phyloP scores from a whole-genome alignment of 2,329 filamentous ascomycete species.

The Epichloe typhina region DNA sequence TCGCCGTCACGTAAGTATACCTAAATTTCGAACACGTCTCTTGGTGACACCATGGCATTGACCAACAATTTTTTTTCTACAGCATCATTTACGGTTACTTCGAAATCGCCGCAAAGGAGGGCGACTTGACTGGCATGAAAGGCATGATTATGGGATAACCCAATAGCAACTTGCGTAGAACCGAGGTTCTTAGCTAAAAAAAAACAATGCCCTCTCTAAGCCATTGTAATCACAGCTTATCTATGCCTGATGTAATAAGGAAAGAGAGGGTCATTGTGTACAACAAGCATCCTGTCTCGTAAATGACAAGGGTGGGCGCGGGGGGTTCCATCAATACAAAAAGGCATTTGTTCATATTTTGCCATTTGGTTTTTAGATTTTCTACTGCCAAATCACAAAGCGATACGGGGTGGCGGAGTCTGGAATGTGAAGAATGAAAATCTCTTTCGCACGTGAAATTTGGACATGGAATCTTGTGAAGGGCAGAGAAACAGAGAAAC shows the following conservation, averaged over 20 bases:
- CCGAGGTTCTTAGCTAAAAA: neutral
- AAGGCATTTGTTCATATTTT: neutral
- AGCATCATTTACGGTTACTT: slow-evolving; percentile 99
- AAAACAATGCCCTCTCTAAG: neutral
- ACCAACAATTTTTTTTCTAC: neutral
- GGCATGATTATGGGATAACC: slow-evolving; percentile 57
- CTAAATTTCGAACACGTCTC: neutral
- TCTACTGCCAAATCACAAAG: neutral
- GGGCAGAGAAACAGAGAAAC: neutral
- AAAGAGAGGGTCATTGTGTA: slow-evolving; percentile 3
- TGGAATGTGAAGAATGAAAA: neutral
- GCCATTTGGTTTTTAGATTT: neutral
- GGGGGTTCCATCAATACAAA: slow-evolving; percentile 1
- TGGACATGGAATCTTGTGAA: slow-evolving; percentile 2
- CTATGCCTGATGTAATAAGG: neutral
- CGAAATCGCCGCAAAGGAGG: slow-evolving; percentile 97
- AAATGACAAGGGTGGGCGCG: neutral
- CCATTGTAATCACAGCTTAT: neutral
- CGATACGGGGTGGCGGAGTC: neutral
- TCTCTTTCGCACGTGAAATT: neutral
- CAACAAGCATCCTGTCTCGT: slow-evolving; percentile 3
- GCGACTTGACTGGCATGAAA: slow-evolving; percentile 76
- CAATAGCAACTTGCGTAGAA: neutral
- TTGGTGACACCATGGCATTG: neutral
- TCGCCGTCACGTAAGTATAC: slow-evolving; percentile 89